phyloP scores from a whole-genome alignment of 441 rosid genomes.

The Flueggea neowawraea region DNA sequence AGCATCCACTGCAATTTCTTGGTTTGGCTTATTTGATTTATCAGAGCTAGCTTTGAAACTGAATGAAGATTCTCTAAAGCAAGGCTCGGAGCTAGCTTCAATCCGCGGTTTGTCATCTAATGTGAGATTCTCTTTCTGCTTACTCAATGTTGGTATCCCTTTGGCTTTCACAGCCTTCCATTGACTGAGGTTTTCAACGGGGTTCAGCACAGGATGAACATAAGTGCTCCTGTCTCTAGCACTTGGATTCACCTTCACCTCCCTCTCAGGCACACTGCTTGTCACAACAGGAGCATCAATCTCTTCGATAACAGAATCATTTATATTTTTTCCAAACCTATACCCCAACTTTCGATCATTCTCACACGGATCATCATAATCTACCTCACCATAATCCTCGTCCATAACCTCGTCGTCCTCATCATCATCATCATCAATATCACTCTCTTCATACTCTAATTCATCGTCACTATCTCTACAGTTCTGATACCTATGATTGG shows the following conservation, averaged over 20 bases:
- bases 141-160: constrained; percentile 33
- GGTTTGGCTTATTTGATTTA: constrained; percentile 24
- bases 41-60: constrained; percentile 25
- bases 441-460: constrained; percentile 52
- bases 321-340: constrained; percentile 11
- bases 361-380: constrained; percentile 31
- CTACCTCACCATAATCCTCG: constrained; percentile 12
- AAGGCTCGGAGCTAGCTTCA: constrained; percentile 30
- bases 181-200: constrained; percentile 75
- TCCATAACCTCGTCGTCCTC: constrained; percentile 18
- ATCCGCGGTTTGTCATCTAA: constrained; percentile 33
- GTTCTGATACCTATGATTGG: constrained; percentile 77
- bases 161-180: constrained; percentile 76
- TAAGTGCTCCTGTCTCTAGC: constrained; percentile 51
- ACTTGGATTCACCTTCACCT: constrained; percentile 25
- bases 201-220: constrained; percentile 62
- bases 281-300: constrained; percentile 15
- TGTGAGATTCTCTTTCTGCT: constrained; percentile 46
- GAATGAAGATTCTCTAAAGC: constrained; percentile 26
- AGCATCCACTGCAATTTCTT: constrained; percentile 59
- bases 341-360: constrained; percentile 28
- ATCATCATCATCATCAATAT: constrained; percentile 38
- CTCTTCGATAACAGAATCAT: constrained; percentile 25
- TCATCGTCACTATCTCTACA: constrained; percentile 88
- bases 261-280: constrained; percentile 22